Evolutionary conservation across 257 asterid genomes (phyloP).

Genomic region (Linderniella brevidens): DNA sequence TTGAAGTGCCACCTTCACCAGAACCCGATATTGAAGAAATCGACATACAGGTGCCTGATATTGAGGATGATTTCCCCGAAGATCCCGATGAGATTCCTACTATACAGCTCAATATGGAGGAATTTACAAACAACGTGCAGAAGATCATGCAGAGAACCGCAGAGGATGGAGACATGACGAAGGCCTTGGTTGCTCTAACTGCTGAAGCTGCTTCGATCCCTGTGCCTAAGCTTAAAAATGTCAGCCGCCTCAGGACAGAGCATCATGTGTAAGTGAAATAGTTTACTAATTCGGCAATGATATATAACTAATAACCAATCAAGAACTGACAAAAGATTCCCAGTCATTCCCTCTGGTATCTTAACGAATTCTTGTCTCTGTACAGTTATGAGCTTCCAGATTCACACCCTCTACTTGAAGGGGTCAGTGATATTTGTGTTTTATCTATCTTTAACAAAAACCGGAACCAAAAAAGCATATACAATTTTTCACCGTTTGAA

Average conservation of each 20-base stretch:
- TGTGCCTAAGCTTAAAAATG: constrained; percentile 70
- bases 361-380: constrained; percentile 6
- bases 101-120: constrained; percentile 66
- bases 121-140: constrained; percentile 71
- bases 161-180: constrained; percentile 61
- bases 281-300: constrained; percentile 1
- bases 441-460: too few relatives aligned
- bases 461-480: too few relatives aligned
- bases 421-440: constrained; percentile 36
- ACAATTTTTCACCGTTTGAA: too few relatives aligned
- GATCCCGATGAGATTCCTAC: constrained; percentile 78
- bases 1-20: constrained; percentile 53
- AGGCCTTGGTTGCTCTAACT: constrained; percentile 74
- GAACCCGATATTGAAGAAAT: constrained; percentile 40
- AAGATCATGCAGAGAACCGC: constrained; percentile 41
- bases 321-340: constrained; percentile 4
- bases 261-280: constrained; percentile 76
- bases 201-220: constrained; percentile 85
- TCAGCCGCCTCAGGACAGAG: constrained; percentile 87
- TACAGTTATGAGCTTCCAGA: constrained; percentile 95
- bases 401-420: constrained; percentile 69
- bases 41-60: constrained; percentile 29
- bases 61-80: constrained; percentile 39
- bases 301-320: constrained; percentile 2
- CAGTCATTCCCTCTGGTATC: not conserved